A percentile compares a stretch with the other conserved stretches of the same genome.
Conservation (phyloP, 148 eudicot species). For the Hydrangea macrophylla region DNA sequence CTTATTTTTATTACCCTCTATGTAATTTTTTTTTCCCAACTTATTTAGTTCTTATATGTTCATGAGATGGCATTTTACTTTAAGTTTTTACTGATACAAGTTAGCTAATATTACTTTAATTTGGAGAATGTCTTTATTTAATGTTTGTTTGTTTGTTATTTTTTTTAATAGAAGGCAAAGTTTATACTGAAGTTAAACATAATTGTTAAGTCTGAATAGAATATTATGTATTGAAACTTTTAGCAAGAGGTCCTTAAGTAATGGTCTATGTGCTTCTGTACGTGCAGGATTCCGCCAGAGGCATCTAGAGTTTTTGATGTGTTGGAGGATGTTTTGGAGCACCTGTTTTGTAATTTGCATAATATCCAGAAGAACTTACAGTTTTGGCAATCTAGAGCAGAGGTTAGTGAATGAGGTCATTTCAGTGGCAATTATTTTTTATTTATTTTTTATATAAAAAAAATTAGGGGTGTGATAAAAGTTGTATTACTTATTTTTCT, state of each 20-base stretch:
- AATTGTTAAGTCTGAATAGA: no score
- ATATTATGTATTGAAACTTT: neutral
- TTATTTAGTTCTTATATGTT: no score
- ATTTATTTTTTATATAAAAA: no score
- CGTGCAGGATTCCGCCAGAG: slow-evolving; percentile 56
- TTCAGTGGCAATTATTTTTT: neutral
- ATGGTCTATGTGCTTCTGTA: neutral
- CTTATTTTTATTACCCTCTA: no score
- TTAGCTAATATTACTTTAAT: no score
- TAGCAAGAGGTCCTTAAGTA: neutral
- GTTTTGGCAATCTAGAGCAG: slow-evolving; percentile 87
- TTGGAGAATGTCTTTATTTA: no score
- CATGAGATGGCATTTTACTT: no score
- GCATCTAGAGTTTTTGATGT: slow-evolving; percentile 60
- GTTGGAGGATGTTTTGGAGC: slow-evolving; percentile 79
- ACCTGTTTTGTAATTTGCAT: slow-evolving; percentile 61
- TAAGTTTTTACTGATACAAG: no score
- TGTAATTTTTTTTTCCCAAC: no score
- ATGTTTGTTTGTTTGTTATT: no score
- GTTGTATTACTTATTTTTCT: neutral
- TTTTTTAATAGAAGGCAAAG: no score
- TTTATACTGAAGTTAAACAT: no score
- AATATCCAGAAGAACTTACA: slow-evolving; percentile 70
- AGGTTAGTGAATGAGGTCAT: slow-evolving; percentile 47
- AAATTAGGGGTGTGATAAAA: neutral